Evolutionary conservation across 345 rosid genomes (phyloP), one percentile per base, ranked within the genome.

Genomic region (Murraya paniculata): DNA sequence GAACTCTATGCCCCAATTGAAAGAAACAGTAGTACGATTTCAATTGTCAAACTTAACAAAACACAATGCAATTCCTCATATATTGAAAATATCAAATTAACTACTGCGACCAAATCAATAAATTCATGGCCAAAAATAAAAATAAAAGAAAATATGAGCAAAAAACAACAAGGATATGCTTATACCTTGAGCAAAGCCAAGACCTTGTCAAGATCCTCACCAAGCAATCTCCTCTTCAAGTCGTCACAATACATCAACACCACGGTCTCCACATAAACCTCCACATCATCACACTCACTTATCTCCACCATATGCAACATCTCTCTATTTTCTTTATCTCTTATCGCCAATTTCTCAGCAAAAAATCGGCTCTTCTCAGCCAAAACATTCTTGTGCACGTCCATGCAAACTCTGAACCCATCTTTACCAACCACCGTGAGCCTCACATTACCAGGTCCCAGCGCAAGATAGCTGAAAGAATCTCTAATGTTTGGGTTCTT

Each of bases 281-380:
- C 99, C 7, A 95, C 87, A 77, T 95, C 97, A 83, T 93, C 98
- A 77, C 94, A 91, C 79, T 95, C 98, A 61, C 97, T 91, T 16
- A 95, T 93, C 92, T 95, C 99, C 77, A 93, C 97, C 31, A 91
- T 84, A 68, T 92, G 96, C 81, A 88, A 82, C 28, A 89, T 84
- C 74, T 88, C 92, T 84, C 76, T 84, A 69, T 91, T 75, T 55
- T 64, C 78, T 33, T 48, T 64, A 64, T 64, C 78, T 75, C 57
- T 88, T 82, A 78, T 85, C 78, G 86, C 87, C 85, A 95, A 82
- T 83, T 88, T 88, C 81, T 89, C 94, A 61, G 89, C 91, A 68
- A 95, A 95, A 79, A 91, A 95, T 61, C 92, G 86, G 68, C 98
- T 95, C 75, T 88, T 95, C 73, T 88, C 97, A 3, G 87, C 67